These are phyloP conservation scores for Nicotiana tomentosiformis DNA, from an alignment of 257 asterid genomes.

Conservation along the genomic window DNA sequence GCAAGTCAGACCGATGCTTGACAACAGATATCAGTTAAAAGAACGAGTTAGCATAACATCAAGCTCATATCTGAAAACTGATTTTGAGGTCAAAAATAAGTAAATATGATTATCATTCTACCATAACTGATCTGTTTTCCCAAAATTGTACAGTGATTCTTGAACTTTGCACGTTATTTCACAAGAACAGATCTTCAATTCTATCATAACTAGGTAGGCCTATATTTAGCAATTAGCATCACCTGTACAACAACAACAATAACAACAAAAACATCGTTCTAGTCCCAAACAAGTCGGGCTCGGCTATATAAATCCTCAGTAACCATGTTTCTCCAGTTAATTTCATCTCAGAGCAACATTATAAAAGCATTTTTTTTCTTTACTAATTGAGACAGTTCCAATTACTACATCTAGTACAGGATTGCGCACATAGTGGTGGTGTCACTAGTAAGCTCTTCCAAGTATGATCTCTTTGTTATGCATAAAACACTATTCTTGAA, in stretches of 20 bases:
- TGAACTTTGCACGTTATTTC: neutral
- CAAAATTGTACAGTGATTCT: neutral
- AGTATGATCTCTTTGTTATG: neutral
- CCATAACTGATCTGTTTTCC: neutral
- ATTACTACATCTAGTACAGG: neutral
- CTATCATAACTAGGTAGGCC: neutral
- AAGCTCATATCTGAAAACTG: neutral
- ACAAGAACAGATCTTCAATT: neutral
- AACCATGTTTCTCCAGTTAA: conserved; percentile 1
- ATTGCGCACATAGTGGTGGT: neutral
- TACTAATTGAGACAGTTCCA: neutral
- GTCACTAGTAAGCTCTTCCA: neutral
- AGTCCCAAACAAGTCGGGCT: neutral
- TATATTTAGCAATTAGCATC: neutral
- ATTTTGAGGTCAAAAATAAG: neutral
- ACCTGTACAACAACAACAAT: neutral
- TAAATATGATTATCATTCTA: neutral
- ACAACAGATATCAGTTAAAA: neutral
- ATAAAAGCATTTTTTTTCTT: neutral
- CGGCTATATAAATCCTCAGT: neutral
- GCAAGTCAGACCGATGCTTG: conserved; percentile 2
- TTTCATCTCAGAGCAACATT: neutral
- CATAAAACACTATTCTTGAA: neutral
- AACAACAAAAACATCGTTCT: neutral
- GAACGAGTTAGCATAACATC: neutral